Evolutionary conservation across 805 yeast species (phyloP), one percentile per base, ranked within the genome.

Genomic region (Teunomyces lycoperdinae): DNA sequence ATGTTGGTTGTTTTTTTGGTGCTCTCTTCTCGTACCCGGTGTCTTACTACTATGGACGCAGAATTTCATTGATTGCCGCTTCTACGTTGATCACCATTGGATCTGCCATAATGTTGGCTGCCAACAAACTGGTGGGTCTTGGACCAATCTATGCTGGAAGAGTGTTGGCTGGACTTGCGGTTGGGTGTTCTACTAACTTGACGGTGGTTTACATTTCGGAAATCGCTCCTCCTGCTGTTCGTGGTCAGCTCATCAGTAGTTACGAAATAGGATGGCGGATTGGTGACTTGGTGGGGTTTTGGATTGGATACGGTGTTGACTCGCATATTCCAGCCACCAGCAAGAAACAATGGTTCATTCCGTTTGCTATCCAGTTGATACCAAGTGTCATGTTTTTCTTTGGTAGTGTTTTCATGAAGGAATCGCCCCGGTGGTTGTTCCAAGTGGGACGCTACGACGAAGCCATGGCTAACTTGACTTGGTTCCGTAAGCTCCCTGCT

Each of bases 1-100:
- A 68, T 51, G 72, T 66, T 13, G 74, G 73, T 5, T 65, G 72
- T 48, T 69, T 69, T 50, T 69, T 68, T 49, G 74, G 74, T 10
- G 70, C 73, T 9, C 54, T 70, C 43, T 51, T 67, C 30, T 64
- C 71, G 13, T 70, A 70, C 49, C 74, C 74, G 4, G 61, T 58
- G 32, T 60, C 70, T 24, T 65, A 57, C 52, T 68, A 67, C 45
- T 60, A 56, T 24, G 74, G 73, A 10, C 58, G 74, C 34, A 56
- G 63, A 30, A 44, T 62, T 17, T 57, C 73, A 8, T 59, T 69
- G 45, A 59, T 64, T 9, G 49, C 60, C 16, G 72, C 72, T 7
- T 66, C 72, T 9, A 51, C 52, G 7, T 47, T 66, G 44, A 61
- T 68, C 49, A 67, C 72, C 11, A 43, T 65, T 3, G 74, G 74